These are phyloP conservation scores for Hymenoscyphus scutula DNA, from an alignment of 2,329 filamentous ascomycete genomes.

Conservation along the genomic window DNA sequence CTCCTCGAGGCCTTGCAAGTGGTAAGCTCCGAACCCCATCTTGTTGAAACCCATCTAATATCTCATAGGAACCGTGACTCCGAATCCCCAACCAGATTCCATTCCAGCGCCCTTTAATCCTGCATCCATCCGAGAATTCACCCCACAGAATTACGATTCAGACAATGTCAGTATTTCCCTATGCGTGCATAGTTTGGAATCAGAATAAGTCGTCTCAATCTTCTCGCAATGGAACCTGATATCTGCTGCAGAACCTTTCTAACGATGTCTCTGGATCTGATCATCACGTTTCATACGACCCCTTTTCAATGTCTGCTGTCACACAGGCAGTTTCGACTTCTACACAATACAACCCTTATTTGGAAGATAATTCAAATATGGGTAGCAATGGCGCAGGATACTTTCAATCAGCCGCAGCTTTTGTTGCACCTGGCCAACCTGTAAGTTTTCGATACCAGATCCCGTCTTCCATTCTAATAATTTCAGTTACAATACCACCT, in stretches of 20 bases:
- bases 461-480: constrained; percentile 23
- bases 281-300: constrained; percentile 54
- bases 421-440: constrained; percentile 55
- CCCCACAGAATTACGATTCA: constrained; percentile 54
- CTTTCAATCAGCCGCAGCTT: constrained; percentile 59
- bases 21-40: constrained; percentile 23
- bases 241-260: constrained; percentile 34
- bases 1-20: constrained; percentile 58
- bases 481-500: constrained; percentile 82
- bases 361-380: constrained; percentile 64
- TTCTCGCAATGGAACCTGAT: not conserved
- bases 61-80: constrained; percentile 36
- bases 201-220: not conserved
- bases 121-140: constrained; percentile 57
- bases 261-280: constrained; percentile 52
- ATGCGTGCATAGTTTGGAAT: not conserved
- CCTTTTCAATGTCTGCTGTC: constrained; percentile 60
- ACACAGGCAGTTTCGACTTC: constrained; percentile 50
- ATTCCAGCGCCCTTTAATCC: constrained; percentile 53
- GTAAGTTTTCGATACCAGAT: constrained; percentile 41
- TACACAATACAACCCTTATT: constrained; percentile 69
- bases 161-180: not conserved
- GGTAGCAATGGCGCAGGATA: constrained; percentile 57
- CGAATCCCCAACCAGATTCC: constrained; percentile 30
- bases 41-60: constrained; percentile 6